phyloP scores from a whole-genome alignment of 1,139 yeast genomes.

The Scheffersomyces titani region DNA sequence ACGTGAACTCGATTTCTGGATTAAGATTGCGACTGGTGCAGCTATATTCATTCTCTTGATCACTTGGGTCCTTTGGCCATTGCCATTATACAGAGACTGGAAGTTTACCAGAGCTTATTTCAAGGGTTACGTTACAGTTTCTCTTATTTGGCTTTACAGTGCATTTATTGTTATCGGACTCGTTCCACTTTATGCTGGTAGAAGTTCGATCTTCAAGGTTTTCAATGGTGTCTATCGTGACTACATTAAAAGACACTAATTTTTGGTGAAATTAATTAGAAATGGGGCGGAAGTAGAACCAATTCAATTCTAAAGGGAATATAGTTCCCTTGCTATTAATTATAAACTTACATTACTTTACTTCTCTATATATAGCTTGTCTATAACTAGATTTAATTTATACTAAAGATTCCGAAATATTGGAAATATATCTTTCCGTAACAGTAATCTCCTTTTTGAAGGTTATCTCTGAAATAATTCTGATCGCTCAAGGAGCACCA shows the following conservation, averaged over 20 bases:
- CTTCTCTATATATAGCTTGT: no score
- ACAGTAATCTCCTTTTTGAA: no score
- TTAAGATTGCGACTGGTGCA: constrained; percentile 31
- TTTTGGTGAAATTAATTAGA: no score
- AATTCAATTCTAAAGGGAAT: no score
- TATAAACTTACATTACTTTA: no score
- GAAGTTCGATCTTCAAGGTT: constrained; percentile 25
- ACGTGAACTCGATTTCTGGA: constrained; percentile 18
- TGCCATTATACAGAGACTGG: constrained; percentile 47
- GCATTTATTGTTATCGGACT: constrained; percentile 35
- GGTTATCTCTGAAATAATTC: no score
- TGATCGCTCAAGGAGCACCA: no score
- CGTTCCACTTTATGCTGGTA: constrained; percentile 39
- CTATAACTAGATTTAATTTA: background rate
- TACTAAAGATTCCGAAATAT: background rate
- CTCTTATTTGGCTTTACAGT: constrained; percentile 38
- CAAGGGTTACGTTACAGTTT: constrained; percentile 41
- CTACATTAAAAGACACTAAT: background rate
- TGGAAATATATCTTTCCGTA: no score
- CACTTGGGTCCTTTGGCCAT: constrained; percentile 47
- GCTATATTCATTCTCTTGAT: constrained; percentile 27
- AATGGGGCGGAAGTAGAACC: no score
- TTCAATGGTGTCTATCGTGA: constrained; percentile 19
- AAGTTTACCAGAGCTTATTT: constrained; percentile 41
- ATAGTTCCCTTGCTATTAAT: no score